phyloP scores from a whole-genome alignment of 2,329 filamentous ascomycete species.

The Elsinoe australis region DNA sequence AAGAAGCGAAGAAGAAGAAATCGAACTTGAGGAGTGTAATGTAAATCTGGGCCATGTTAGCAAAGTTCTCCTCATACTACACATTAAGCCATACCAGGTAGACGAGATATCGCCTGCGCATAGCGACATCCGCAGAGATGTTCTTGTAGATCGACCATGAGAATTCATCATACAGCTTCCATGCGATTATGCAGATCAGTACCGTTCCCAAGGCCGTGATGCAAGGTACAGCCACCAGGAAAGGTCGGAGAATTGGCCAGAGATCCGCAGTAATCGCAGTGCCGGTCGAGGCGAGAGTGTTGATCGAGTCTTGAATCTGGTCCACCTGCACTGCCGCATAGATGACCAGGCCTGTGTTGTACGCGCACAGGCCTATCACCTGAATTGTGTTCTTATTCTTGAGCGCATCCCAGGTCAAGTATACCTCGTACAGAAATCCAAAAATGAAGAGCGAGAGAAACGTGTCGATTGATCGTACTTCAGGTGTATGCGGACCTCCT shows the following conservation, averaged over 20 bases:
- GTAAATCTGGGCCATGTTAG: constrained; percentile 63
- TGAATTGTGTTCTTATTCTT: constrained; percentile 97
- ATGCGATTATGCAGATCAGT: constrained; percentile 67
- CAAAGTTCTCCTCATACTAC: background rate
- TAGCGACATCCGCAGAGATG: constrained; percentile 90
- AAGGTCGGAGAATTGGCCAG: constrained; percentile 64
- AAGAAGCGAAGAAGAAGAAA: constrained; percentile 99
- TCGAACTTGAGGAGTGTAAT: constrained; percentile 97
- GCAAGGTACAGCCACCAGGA: constrained; percentile 75
- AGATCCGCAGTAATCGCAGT: constrained; percentile 47
- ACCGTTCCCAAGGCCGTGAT: constrained; percentile 71
- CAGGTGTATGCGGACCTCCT: constrained; percentile 34
- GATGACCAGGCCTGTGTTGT: constrained; percentile 83
- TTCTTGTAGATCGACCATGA: constrained; percentile 99
- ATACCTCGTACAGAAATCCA: constrained; percentile 84
- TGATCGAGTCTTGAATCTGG: constrained; percentile 72
- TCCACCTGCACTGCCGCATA: constrained; percentile 91
- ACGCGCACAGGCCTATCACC: constrained; percentile 86
- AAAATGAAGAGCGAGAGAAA: constrained; percentile 97
- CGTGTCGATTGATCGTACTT: constrained; percentile 69
- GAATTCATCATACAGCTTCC: constrained; percentile 97
- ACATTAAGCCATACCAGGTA: constrained; percentile 64
- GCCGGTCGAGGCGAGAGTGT: constrained; percentile 23
- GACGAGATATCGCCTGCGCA: constrained; percentile 93
- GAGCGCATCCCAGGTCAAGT: constrained; percentile 87